Evolutionary conservation across 345 rosid genomes (phyloP), one percentile per base, ranked within the genome.

Genomic region (Eucalyptus erythrocorys): DNA sequence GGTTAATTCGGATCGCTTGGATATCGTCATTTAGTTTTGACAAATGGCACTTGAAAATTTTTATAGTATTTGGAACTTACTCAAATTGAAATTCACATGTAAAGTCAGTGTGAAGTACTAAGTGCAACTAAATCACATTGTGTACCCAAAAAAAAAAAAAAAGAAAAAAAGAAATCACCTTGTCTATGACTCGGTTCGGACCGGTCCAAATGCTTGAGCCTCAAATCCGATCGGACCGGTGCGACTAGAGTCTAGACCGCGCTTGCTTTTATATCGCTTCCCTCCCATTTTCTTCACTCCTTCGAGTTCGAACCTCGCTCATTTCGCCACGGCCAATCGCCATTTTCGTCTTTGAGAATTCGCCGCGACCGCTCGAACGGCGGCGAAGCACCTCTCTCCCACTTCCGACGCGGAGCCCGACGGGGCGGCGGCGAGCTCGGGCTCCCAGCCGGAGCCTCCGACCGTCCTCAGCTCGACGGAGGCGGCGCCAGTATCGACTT

Each of bases 401-500:
- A 19, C 27, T 48, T 89, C 87, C 4, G 91, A 76, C 5, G 88
- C 91, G 27, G 92, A 84, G 8, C 17, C 85, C 15, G 92, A 91
- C 40, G 3, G 27, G 0, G 45, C 8, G 15, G 0, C 4, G 1
- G 82, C 8, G 15, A 37, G 2, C 82, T 76, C 1, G 15, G 82
- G 47, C 82, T 76, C 47, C 8, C 89, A 89, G 16, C 94, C 90
- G 21, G 93, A 80, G n/a, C 68, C 53, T 34, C 87, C 57, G 43
- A 66, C 87, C 21, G 4, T 30, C 43, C 48, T 84, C 15, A 37
- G 24, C 37, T 13, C 57, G 13, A 43, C 19, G 84, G 90, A 40
- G 64, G 68, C 87, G 85, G 90, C 61, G 1, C 27, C 6, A 8
- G 88, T 92, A 10, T 90, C 95, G 26, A 95, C 92, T 82, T 94